A percentile compares a stretch with the other conserved stretches of the same genome.
Evolutionary conservation across 768 basidiomycete genomes (phyloP).

Genomic region (Pleurotus giganteus): DNA sequence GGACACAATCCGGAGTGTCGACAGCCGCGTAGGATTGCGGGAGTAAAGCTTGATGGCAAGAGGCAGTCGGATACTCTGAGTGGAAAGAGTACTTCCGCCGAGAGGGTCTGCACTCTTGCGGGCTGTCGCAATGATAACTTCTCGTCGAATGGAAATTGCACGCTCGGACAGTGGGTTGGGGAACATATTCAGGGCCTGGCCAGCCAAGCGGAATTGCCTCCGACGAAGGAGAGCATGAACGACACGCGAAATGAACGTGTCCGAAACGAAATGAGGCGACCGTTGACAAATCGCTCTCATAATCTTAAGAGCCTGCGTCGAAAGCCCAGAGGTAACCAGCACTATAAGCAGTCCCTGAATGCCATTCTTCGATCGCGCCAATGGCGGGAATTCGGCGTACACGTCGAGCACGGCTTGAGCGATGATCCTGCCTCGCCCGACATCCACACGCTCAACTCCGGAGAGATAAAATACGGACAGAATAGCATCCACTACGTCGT

Average conservation of each 20-base stretch:
- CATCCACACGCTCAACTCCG: slow-evolving; percentile 26
- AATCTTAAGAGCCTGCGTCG: slow-evolving; percentile 33
- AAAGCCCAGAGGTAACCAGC: slow-evolving; percentile 35
- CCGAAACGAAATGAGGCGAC: slow-evolving; percentile 38
- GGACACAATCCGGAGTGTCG: slow-evolving; percentile 20
- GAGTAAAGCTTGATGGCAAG: slow-evolving; percentile 24
- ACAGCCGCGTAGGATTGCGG: slow-evolving; percentile 14
- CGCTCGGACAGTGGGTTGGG: slow-evolving; percentile 18
- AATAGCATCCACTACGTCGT: slow-evolving; percentile 36
- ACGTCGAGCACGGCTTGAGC: slow-evolving; percentile 31
- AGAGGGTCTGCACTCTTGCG: slow-evolving; percentile 27
- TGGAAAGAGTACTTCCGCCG: slow-evolving; percentile 20
- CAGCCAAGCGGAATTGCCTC: slow-evolving; percentile 36
- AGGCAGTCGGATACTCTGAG: slow-evolving; percentile 22
- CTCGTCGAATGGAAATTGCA: slow-evolving; percentile 27
- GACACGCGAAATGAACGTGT: slow-evolving; percentile 35
- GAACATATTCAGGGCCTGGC: slow-evolving; percentile 25
- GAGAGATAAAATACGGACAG: slow-evolving; percentile 35
- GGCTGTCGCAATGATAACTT: slow-evolving; percentile 27
- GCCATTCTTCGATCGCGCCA: slow-evolving; percentile 35
- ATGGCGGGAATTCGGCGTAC: slow-evolving; percentile 32
- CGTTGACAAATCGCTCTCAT: slow-evolving; percentile 35
- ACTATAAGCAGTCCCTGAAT: slow-evolving; percentile 44
- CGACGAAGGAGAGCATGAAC: slow-evolving; percentile 37
- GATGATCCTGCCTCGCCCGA: slow-evolving; percentile 29